phyloP scores from a whole-genome alignment of 2,329 filamentous ascomycete species.

The Colletotrichum kahawae region DNA sequence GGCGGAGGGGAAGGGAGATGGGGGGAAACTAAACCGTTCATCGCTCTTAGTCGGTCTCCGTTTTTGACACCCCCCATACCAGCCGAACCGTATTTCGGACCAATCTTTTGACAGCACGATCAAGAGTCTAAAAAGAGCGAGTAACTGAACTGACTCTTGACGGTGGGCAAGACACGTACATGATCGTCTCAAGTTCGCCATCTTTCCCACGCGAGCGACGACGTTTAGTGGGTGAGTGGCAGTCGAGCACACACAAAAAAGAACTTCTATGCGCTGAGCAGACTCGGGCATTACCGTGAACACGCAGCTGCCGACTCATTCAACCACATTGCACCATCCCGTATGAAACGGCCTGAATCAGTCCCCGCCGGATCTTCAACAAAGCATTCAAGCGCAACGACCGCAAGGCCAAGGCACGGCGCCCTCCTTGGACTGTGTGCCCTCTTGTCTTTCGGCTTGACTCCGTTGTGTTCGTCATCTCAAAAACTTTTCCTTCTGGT shows the following conservation, averaged over 20 bases:
- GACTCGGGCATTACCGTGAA: slow-evolving; percentile 1
- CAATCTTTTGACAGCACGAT: background rate
- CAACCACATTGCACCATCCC: background rate
- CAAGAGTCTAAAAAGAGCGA: background rate
- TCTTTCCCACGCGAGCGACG: background rate
- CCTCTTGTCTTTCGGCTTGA: background rate
- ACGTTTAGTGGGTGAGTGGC: background rate
- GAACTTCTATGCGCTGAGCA: background rate
- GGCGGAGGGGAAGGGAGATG: background rate
- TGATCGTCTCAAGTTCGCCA: slow-evolving; percentile 11
- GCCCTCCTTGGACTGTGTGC: background rate
- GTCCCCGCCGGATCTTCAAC: slow-evolving; percentile 1
- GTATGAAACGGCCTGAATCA: slow-evolving; percentile 20
- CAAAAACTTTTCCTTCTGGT: background rate
- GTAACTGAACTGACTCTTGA: background rate
- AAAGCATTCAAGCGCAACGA: background rate
- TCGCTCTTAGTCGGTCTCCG: background rate
- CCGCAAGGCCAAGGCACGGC: background rate
- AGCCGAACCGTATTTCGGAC: background rate
- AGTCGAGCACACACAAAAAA: background rate
- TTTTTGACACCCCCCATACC: background rate
- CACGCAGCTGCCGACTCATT: background rate
- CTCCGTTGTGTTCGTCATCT: background rate
- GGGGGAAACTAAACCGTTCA: background rate
- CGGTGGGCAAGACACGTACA: background rate